Percentiles rank a stretch among this genome's conserved stretches.
phyloP scores from a whole-genome alignment of 345 rosid genomes.

The sweet orange (Citrus sinensis) region DVS_A1.0 CM039168.1:29847001-29847500 shows the following conservation, averaged over 20 bases:
- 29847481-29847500: not conserved
- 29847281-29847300: constrained; percentile 76
- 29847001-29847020: not conserved
- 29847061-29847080: not conserved
- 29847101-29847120: not conserved
- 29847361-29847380: not conserved
- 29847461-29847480: not conserved
- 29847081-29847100: not conserved
- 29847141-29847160: not conserved
- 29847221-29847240: constrained; percentile 54
- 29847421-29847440: not conserved
- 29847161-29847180: constrained; percentile 1
- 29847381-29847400: not conserved
- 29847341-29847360: constrained; percentile 45
- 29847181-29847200: constrained; percentile 9
- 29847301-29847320: constrained; percentile 72
- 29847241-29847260: constrained; percentile 47
- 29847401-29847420: not conserved
- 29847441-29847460: too few relatives aligned
- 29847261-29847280: constrained; percentile 64
- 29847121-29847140: not conserved
- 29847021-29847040: not conserved
- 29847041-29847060: not conserved
- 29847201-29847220: constrained; percentile 49
- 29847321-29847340: constrained; percentile 71